Base-by-base conservation (phyloP, 2,329 filamentous ascomycete species). In the Neopestalotiopsis rosae region DNA sequence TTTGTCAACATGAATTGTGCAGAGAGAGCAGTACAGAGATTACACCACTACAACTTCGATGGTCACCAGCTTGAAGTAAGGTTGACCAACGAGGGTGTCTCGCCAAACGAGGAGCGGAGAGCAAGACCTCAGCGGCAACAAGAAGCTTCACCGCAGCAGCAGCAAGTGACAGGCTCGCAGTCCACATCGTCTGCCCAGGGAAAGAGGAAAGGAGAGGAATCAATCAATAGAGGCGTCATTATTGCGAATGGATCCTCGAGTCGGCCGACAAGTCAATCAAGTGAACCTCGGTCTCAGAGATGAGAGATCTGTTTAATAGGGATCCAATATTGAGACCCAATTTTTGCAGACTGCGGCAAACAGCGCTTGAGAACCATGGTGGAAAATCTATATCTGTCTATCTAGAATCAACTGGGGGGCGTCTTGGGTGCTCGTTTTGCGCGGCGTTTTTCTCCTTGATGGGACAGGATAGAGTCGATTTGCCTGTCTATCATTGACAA, bases 21-120 rank as follows among this genome's bases (percentile, higher is more conserved):
- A 14, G 74, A 70, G 32, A 74, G 72, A 42, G 65, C 71, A 17
- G 72, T 78, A 59, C 71, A 71, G 57, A 71, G 69, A n/a, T 75
- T 79, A 28, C 69, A 78, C 57, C 73, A 74, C 4, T 71, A 68
- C 67, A 74, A 73, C 57, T 73, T 74, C 45, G 74, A 76, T 4
- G 75, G 76, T 4, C 72, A 72, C 7, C 67, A 67, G 28, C 65
- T 78, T n/a, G 73, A 68, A 32, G 76, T 71, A 12, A 71, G 72
- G 28, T 70, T 74, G 58, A 76, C 75, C 7, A 77, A 74, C 42
- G 77, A 78, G 58, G 76, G 75, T 14, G 73, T 75, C 32, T 75
- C 76, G 5, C 71, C 74, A 34, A 69, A 71, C 57, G 74, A 75
- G 61, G 58, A 69, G 14, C 59, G 62, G 9, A 70, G 70, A 61